Percentiles rank a stretch among this genome's conserved stretches.
phyloP scores from a whole-genome alignment of 1,139 yeast species.

The Kodamaea plutei region DNA sequence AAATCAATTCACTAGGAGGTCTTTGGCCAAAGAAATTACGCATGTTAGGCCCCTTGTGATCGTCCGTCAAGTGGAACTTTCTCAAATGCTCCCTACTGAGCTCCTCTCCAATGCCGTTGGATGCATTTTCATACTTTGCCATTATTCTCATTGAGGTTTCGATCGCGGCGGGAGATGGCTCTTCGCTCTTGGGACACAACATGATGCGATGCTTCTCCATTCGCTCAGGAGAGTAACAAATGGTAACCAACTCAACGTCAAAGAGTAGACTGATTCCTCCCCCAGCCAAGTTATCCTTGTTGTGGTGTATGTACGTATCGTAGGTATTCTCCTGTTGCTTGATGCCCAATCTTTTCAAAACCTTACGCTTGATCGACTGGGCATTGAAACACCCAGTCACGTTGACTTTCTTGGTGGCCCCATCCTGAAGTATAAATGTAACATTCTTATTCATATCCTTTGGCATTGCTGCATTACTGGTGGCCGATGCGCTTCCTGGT shows the following conservation, averaged over 20 bases:
- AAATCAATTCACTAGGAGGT: conserved; percentile 90
- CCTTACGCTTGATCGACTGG: conserved; percentile 68
- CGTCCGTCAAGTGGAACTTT: conserved; percentile 5
- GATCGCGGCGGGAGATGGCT: conserved; percentile 66
- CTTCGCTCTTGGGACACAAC: conserved; percentile 58
- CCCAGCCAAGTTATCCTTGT: conserved; percentile 3
- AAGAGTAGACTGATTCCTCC: conserved; percentile 47
- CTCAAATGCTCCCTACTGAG: background rate
- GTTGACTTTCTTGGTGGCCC: conserved; percentile 67
- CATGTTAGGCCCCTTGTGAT: conserved; percentile 26
- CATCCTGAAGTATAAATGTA: conserved; percentile 72
- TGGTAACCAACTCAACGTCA: conserved; percentile 78
- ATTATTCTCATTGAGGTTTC: conserved; percentile 51
- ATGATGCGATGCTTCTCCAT: conserved; percentile 71
- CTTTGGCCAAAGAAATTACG: conserved; percentile 78
- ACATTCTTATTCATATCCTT: conserved; percentile 45
- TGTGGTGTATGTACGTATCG: conserved; percentile 37
- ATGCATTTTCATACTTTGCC: conserved; percentile 28
- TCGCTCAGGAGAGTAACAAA: conserved; percentile 73
- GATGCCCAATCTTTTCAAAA: conserved; percentile 59
- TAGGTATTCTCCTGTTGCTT: conserved; percentile 34
- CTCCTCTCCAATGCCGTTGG: conserved; percentile 5
- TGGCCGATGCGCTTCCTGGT: conserved; percentile 2
- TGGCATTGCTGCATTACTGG: conserved; percentile 6
- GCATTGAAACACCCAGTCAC: conserved; percentile 82